Evolutionary conservation across 2,329 filamentous ascomycete species (phyloP), one percentile per base, ranked within the genome.

Genomic region (Escovopsis sp.): DNA sequence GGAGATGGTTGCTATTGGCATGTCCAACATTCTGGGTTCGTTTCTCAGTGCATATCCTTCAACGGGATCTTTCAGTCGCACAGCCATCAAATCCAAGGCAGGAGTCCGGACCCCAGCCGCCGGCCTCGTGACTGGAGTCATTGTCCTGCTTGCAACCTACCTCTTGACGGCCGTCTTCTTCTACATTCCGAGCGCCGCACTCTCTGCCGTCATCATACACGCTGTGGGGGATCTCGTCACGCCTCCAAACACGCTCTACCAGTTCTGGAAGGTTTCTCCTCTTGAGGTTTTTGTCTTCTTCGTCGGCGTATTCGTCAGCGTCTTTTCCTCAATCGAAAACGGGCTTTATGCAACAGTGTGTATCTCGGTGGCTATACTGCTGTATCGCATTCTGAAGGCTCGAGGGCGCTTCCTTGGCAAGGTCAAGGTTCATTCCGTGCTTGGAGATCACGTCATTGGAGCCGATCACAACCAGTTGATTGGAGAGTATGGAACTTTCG

Each of bases 31-130:
- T 32, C 70, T 96, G 7, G 88, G 85, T 1, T 87, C 91, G 2
- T 94, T 96, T 65, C 70, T 96, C 3, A 91, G 89, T 39, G 91
- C 73, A 2, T 98, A 94, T 55, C 85, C 89, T 12, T 84, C 86
- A 0, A 98, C 89, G 2, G 91, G 91, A 1, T 96, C 91, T 3
- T 96, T 96, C 69, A 94, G 85, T 31, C 79, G 91, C 46, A 96
- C 91, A 25, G 89, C 91, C 41, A 95, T 96, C 64, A 94, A 95
- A 62, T 91, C 89, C 5, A 96, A 96, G 63, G 88, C 91, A 39
- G 91, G 91, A 54, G 89, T 95, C 4, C 79, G 86, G 20, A 95
- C 88, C 1, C 89, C 89, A 1, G 78, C 94, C 42, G 87, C 85
- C 13, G 89, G 91, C 63, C 73, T 94, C 35, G 84, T 96, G 48